Evolutionary conservation across 2,329 filamentous ascomycete genomes (phyloP).

Genomic region (Penicillium sp.): DNA sequence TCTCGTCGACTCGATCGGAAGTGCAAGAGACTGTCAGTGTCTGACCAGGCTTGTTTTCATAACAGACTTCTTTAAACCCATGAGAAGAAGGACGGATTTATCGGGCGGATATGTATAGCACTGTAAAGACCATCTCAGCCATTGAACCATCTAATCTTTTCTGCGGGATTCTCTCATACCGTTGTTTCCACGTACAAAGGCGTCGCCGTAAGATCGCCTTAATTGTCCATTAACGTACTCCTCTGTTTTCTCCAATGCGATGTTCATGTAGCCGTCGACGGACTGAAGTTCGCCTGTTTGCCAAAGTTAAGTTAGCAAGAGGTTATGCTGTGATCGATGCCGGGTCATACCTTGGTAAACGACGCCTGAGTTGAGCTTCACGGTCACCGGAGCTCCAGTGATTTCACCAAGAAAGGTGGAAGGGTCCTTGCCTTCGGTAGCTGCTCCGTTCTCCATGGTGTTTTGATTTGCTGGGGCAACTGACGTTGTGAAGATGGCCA

Average conservation of each 20-base stretch:
- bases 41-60: neutral
- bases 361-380: slow-evolving; percentile 98
- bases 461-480: neutral
- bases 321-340: neutral
- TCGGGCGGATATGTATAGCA: slow-evolving; percentile 38
- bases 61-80: neutral
- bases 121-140: slow-evolving; percentile 12
- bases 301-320: neutral
- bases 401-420: slow-evolving; percentile 92
- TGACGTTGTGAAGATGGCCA: neutral
- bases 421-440: slow-evolving; percentile 77
- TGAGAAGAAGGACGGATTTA: neutral
- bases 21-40: neutral
- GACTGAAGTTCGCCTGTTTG: slow-evolving; percentile 82
- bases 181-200: slow-evolving; percentile 94
- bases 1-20: neutral
- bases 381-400: slow-evolving; percentile 87
- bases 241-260: slow-evolving; percentile 90
- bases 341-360: slow-evolving; percentile 77
- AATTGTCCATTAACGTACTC: slow-evolving; percentile 85
- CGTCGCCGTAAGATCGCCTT: slow-evolving; percentile 82
- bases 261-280: slow-evolving; percentile 99
- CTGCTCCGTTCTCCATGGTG: slow-evolving; percentile 70
- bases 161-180: slow-evolving; percentile 50
- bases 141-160: neutral